Evolutionary conservation across 371 early-diverging fungal species (phyloP).

Genomic region (Mucor indicus): DNA sequence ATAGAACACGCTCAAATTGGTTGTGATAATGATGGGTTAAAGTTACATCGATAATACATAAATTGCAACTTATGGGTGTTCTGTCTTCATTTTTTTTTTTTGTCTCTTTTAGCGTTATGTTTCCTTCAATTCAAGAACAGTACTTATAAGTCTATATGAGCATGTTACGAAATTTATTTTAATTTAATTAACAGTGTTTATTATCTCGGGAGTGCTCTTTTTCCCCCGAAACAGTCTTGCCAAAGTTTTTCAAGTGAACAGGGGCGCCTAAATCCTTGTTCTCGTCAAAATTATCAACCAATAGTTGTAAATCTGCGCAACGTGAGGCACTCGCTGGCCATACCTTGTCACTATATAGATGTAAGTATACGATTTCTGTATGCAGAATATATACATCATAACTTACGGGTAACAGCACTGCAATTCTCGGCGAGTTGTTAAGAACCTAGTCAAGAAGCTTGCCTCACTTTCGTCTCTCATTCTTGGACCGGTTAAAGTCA

Average conservation of each 20-base stretch:
- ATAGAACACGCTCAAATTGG: too few species aligned
- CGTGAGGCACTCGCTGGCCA: slow-evolving; percentile 42
- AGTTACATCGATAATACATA: too few species aligned
- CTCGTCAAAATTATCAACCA: slow-evolving; percentile 23
- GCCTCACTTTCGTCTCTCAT: slow-evolving; percentile 20
- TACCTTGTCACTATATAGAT: slow-evolving; percentile 25
- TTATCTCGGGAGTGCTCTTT: slow-evolving; percentile 3
- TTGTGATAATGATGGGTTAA: too few species aligned
- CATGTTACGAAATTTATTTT: too few species aligned
- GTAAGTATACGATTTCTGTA: neutral
- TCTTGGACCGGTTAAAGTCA: slow-evolving; percentile 30
- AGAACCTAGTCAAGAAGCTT: slow-evolving; percentile 28
- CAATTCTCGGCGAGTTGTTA: slow-evolving; percentile 29
- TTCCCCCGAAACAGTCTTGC: slow-evolving; percentile 15
- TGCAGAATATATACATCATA: neutral
- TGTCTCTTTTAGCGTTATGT: too few species aligned
- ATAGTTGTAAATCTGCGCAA: slow-evolving; percentile 18
- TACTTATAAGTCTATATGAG: too few species aligned
- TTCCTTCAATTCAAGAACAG: too few species aligned
- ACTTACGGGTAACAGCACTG: slow-evolving; percentile 45
- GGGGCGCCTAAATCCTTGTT: slow-evolving; percentile 15
- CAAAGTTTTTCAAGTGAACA: slow-evolving; percentile 11
- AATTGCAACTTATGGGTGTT: too few species aligned
- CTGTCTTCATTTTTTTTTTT: too few species aligned
- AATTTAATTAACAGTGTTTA: slow-evolving; percentile 8